Base-by-base conservation (phyloP, 306 rosid genomes). In the Cajanus cajan region DNA sequence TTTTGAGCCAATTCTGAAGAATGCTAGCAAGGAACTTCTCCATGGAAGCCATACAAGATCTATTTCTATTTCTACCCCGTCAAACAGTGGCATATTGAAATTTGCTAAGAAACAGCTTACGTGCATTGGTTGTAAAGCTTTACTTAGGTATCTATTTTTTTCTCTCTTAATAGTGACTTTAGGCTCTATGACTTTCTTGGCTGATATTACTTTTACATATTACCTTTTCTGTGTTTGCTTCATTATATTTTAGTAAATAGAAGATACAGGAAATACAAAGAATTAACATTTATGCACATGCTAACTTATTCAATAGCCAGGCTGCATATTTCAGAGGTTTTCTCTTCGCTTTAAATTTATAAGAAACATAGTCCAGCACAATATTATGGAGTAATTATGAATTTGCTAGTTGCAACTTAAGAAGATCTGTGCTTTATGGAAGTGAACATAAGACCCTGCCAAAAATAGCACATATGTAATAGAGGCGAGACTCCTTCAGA, bases 1-100 rank as follows among this genome's bases (percentile, higher is more conserved):
- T 79, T 95, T 95, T 85, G 97, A 95, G 81, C 98, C 98, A 59
- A 95, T 95, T 87, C 78, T 95, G 86, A 92, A 92, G 86, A 92
- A 95, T 90, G 98, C 98, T 52, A 91, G 94, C 89, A 89, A 78
- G 82, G 98, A 95, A 87, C 98, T 95, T 91, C 94, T 95, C 63
- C 98, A 95, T 72, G 98, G 98, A 83, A 87, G 92, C 82, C 98
- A 95, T 84, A 95, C 98, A 68, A 65, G 98, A 88, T 95, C 98
- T 66, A 91, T 95, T 65, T 92, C 96, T 76, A 92, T 90, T 58
- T 91, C 98, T 58, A 95, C 97, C 36, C 98, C 98, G 1, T 84
- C 98, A 69, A 95, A 92, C 74, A 82, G 97, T 68, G 98, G 98
- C 79, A 91, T 95, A 82, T 90, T 90, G 98, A 95, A 79, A 89